phyloP scores from a whole-genome alignment of 495 filamentous ascomycete genomes.

The Pseudoneurospora amorphoporcata region DNA sequence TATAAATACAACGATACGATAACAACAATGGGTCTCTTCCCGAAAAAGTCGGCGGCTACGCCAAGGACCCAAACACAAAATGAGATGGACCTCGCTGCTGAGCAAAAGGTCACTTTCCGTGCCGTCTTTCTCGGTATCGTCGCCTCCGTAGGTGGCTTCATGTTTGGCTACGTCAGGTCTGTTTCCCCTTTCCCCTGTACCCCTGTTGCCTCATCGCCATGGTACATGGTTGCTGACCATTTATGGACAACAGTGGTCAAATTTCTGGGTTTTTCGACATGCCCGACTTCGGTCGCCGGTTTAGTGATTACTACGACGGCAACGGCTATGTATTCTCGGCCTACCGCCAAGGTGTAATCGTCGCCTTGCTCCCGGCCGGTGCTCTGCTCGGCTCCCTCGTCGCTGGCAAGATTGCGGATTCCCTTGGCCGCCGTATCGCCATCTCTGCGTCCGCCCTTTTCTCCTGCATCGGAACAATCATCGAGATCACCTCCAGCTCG shows the following conservation, averaged over 20 bases:
- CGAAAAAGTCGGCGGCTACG: not conserved
- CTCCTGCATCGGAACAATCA: constrained; percentile 57
- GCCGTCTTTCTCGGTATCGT: constrained; percentile 33
- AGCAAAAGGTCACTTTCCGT: constrained; percentile 26
- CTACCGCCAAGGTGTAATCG: constrained; percentile 42
- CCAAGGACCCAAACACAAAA: not conserved
- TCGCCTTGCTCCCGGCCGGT: constrained; percentile 53
- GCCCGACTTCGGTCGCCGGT: constrained; percentile 40
- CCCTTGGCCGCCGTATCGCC: constrained; percentile 33
- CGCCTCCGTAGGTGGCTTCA: constrained; percentile 66
- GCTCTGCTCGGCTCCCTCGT: constrained; percentile 59
- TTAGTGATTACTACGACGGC: constrained; percentile 28
- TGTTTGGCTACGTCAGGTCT: constrained; percentile 67
- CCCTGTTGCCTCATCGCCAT: not conserved
- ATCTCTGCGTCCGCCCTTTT: constrained; percentile 50
- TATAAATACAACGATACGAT: not conserved
- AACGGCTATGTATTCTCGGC: constrained; percentile 27
- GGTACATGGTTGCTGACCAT: not conserved
- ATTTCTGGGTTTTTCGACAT: constrained; percentile 52
- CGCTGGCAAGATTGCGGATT: constrained; percentile 46
- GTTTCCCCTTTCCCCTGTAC: constrained; percentile 5
- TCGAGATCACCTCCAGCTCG: constrained; percentile 48
- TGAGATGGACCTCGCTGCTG: constrained; percentile 1
- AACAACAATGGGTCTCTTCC: not conserved
- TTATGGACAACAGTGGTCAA: constrained; percentile 22